Base-by-base conservation (phyloP, 805 yeast species). In the Candida cerambycidarum region DNA sequence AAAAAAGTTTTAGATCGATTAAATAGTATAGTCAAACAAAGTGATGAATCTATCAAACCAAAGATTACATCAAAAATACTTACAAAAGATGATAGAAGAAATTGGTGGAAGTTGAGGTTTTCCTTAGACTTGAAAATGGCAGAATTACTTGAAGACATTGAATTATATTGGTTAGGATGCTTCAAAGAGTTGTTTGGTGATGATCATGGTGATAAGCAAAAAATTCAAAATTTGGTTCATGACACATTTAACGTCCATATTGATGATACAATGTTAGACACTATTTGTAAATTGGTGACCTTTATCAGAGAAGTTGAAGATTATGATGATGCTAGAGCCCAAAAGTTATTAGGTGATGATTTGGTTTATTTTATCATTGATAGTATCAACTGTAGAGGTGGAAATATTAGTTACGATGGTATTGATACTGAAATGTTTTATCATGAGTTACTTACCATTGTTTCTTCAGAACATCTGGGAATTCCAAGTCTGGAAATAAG, bases 51-150 rank as follows among this genome's bases (percentile, higher is more conserved):
- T 0, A 83, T 92, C 0, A 72, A 76, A 15, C 45, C 61, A 0
- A 78, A 74, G 25, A 70, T 76, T 1, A 81, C 89, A 0, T 66
- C 78, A 0, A 56, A 53, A 1, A 77, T 85, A 1, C 66, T 57
- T 3, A 73, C 88, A 0, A 71, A 75, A 34, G 83, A 80, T 32
- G 84, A 82, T 23, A 70, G 89, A 38, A 74, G 72, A 35, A 49
- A 65, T 6, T 92, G 97, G 97, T 93, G 97, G 96, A 71, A 72
- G 31, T 65, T 67, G 21, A 66, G 97, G 38, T 78, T 77, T 42
- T 62, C 60, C 0, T 64, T 89, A 13, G 97, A 92, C 58, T 58
- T 66, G 8, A 61, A 73, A 36, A 55, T 92, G 40, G 59, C 73
- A 30, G 60, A 59, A 1, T 59, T 89, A n/a, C 57, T 92, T n/a